Evolutionary conservation across 179 eudicot species (phyloP).

Genomic region (Heliamphora pulchella): DNA sequence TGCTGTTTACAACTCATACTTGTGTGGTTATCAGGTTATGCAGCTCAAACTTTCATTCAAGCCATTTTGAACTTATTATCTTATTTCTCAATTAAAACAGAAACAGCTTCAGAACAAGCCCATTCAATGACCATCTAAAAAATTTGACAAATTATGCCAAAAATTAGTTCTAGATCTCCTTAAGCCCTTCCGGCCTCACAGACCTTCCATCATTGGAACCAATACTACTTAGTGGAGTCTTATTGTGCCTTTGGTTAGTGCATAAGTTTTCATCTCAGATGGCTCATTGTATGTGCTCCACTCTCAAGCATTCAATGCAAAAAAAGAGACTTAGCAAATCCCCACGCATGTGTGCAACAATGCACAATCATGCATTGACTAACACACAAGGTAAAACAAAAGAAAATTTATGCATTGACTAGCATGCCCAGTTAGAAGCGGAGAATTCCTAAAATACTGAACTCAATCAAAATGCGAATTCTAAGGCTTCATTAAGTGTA

Average conservation of each 20-base stretch:
- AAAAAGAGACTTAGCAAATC: background rate
- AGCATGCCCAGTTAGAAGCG: background rate
- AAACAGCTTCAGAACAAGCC: background rate
- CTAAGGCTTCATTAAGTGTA: slow-evolving; percentile 4
- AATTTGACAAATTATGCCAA: background rate
- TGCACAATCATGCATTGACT: background rate
- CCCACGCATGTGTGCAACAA: background rate
- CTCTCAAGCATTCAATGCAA: background rate
- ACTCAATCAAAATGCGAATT: background rate
- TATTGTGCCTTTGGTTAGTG: too few species aligned
- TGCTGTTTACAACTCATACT: too few species aligned
- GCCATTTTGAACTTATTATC: too few species aligned
- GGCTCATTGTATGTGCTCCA: background rate
- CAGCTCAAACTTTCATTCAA: background rate
- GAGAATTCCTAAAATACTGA: too few species aligned
- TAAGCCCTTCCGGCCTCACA: background rate
- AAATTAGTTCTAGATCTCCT: background rate
- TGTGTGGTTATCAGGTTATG: background rate
- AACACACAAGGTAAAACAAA: too few species aligned
- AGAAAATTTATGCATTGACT: background rate
- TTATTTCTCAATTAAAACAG: background rate
- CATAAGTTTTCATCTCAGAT: background rate
- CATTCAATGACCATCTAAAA: background rate
- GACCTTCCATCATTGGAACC: background rate
- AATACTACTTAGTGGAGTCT: background rate